Conservation (phyloP, 1,284 basidiomycete species). For the Gymnopus androsaceus region DNA sequence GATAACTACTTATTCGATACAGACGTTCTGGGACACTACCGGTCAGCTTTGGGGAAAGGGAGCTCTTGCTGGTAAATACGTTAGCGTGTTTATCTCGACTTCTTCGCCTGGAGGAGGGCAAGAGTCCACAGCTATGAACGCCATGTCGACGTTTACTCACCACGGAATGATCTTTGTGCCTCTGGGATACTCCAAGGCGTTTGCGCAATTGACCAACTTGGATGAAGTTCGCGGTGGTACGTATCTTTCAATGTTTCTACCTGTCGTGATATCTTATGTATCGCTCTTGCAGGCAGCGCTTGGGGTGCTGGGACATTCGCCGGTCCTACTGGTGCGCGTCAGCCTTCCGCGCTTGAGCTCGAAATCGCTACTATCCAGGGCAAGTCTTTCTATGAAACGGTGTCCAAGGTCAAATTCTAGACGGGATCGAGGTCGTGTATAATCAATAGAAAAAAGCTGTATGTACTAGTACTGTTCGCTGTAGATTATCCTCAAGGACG, state of each 20-base stretch:
- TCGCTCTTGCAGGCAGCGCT: conserved; percentile 48
- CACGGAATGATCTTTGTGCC: conserved; percentile 83
- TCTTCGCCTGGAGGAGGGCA: conserved; percentile 72
- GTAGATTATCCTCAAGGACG: too few species aligned
- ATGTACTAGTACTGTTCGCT: too few species aligned
- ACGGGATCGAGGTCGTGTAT: not conserved
- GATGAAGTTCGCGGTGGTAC: conserved; percentile 70
- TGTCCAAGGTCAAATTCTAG: not conserved
- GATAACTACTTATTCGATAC: not conserved
- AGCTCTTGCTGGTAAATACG: conserved; percentile 81
- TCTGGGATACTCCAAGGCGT: conserved; percentile 69
- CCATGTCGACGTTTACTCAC: conserved; percentile 76
- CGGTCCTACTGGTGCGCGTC: conserved; percentile 60
- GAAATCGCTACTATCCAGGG: conserved; percentile 12
- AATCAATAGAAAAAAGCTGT: too few species aligned
- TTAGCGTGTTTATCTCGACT: conserved; percentile 69
- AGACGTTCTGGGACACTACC: conserved; percentile 84
- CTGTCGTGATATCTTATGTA: not conserved
- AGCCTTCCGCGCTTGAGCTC: conserved; percentile 64
- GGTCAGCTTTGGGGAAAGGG: conserved; percentile 77
- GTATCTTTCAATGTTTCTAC: conserved; percentile 25
- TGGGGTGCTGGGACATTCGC: conserved; percentile 76
- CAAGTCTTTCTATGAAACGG: not conserved
- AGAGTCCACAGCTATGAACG: conserved; percentile 66
- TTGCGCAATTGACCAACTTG: conserved; percentile 59